Conservation (phyloP, 2,329 filamentous ascomycete species). For the Tolypocladium guangdongense region DNA sequence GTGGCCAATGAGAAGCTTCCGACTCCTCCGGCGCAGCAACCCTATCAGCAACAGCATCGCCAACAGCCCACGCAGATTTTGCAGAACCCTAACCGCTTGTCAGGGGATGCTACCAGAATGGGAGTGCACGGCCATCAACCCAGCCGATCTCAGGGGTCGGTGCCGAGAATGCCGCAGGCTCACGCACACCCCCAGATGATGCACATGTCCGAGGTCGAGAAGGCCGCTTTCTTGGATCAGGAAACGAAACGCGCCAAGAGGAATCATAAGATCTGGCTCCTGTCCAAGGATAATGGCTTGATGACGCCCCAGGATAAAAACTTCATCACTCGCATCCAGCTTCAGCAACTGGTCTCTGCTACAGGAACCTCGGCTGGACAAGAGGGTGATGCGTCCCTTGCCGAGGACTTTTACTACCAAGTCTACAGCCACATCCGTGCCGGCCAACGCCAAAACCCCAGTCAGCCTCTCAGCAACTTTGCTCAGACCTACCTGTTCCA, state of each 20-base stretch:
- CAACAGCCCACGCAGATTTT: conserved; percentile 60
- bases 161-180: conserved; percentile 19
- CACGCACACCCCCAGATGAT: conserved; percentile 37
- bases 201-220: conserved; percentile 73
- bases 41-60: conserved; percentile 20
- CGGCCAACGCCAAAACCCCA: conserved; percentile 79
- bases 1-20: conserved; percentile 22
- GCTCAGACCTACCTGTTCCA: conserved; percentile 97
- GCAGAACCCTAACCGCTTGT: conserved; percentile 63
- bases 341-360: conserved; percentile 89
- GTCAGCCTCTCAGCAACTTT: conserved; percentile 89
- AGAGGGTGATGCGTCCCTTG: conserved; percentile 67
- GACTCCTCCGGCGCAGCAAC: conserved; percentile 10
- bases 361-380: conserved; percentile 78
- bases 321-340: conserved; percentile 94
- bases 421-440: conserved; percentile 92
- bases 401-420: conserved; percentile 97
- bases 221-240: conserved; percentile 72
- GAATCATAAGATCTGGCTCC: conserved; percentile 92
- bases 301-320: conserved; percentile 99
- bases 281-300: conserved; percentile 88
- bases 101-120: conserved; percentile 32
- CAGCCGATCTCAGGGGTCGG: conserved; percentile 41
- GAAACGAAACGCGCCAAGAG: conserved; percentile 93
- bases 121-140: conserved; percentile 25